Evolutionary conservation across 768 basidiomycete genomes (phyloP).

Genomic region (Termitomyces sp.): DNA sequence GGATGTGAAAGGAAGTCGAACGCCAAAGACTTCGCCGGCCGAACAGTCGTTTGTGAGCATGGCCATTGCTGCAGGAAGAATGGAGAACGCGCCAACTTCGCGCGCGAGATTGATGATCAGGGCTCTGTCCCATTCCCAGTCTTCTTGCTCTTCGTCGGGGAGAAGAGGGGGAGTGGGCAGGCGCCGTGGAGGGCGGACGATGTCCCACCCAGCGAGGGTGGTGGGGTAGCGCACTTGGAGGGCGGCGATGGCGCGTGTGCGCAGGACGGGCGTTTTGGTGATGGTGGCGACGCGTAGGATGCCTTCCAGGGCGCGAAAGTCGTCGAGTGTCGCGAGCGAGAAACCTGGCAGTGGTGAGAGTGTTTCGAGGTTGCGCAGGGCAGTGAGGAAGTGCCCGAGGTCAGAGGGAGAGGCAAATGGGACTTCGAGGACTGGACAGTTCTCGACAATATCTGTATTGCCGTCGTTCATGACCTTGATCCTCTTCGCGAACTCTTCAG

Average conservation of each 20-base stretch:
- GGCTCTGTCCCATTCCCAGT: conserved; percentile 19
- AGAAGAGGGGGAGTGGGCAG: neutral
- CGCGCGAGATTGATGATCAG: conserved; percentile 21
- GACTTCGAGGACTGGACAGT: conserved; percentile 10
- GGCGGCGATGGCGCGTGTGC: conserved; percentile 12
- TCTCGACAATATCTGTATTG: conserved; percentile 15
- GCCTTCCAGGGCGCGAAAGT: conserved; percentile 13
- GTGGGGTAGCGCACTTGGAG: conserved; percentile 18
- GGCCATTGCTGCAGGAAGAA: conserved; percentile 22
- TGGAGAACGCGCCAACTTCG: conserved; percentile 11
- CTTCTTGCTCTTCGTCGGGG: neutral
- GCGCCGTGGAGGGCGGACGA: neutral
- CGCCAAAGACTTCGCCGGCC: conserved; percentile 20
- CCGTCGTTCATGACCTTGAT: conserved; percentile 17
- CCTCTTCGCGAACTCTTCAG: neutral
- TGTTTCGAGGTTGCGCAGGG: conserved; percentile 3
- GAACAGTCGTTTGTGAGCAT: conserved; percentile 19
- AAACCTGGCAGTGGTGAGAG: neutral
- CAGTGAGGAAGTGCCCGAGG: conserved; percentile 14
- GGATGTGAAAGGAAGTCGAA: conserved; percentile 1
- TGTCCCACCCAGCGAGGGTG: conserved; percentile 16
- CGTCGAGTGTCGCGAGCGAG: conserved; percentile 7
- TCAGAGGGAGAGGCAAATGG: conserved; percentile 8
- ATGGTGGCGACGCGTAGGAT: conserved; percentile 13
- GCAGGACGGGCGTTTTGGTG: conserved; percentile 12